Base-by-base conservation (phyloP, 2,329 filamentous ascomycete species). In the Fusarium proliferatum region DNA sequence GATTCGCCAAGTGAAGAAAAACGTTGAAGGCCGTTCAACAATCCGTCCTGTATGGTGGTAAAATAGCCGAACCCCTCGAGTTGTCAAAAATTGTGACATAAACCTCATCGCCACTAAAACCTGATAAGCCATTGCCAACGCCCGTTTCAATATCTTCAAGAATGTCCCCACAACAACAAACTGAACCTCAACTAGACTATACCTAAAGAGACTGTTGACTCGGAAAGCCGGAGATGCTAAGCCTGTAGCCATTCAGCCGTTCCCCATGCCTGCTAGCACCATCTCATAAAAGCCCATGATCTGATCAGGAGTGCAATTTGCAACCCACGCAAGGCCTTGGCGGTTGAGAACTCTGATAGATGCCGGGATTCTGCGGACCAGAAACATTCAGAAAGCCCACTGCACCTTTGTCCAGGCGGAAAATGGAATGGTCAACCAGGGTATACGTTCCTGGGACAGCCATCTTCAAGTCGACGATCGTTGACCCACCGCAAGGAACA, bases 391-490 rank as follows among this genome's bases (percentile, higher is more conserved):
- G 46, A 15, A 55, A 61, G 7, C 58, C 58, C n/a, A 71, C 68
- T 23, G 65, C 68, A 3, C 68, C 65, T 26, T 71, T 71, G 11
- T 71, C 65, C 6, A 71, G 16, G 2, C 68, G 65, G 10, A 71
- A 71, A 21, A 71, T 69, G 28, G 68, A 52, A 49, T 69, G 68
- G 10, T 71, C 61, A 5, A 69, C 21, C 16, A 71, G 41, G 3
- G 61, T 69, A 34, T 71, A 71, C 0, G 68, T 71, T 23, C 68
- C 68, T 19, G 68, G 68, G 6, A 69, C 65, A 9, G 61, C 52
- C 61, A 71, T 64, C 34, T 71, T 69, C 42, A 71, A 30, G 17
- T 71, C 68, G 13, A 71, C 60, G n/a, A 71, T 66, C 11, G 68
- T 58, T n/a, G 65, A 64, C 5, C 65, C 66, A 3, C 68, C 68